Evolutionary conservation across 1,284 basidiomycete genomes (phyloP), one percentile per base, ranked within the genome.

Genomic region (Ceratobasidium sp.): DNA sequence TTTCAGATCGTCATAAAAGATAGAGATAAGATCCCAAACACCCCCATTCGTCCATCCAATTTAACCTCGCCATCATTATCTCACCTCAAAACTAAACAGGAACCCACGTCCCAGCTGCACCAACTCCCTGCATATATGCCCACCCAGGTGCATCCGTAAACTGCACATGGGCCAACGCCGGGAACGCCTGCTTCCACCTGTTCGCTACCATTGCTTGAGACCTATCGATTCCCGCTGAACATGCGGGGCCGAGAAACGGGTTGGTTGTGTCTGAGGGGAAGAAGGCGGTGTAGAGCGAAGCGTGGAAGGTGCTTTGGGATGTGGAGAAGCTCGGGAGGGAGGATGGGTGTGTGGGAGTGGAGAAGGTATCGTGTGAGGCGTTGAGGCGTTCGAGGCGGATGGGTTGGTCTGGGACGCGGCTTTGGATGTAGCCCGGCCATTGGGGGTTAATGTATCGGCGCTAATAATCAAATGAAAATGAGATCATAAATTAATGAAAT

Each of bases 391-490:
- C 56, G n/a, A 72, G 57, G 27, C 29, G 14, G 19, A 62, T 51
- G 1, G 57, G 69, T 22, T 29, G 24, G 44, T 56, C 33, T 19
- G 57, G 57, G 24, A 47, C 29, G 15, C 27, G 56, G 6, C 15
- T 36, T 53, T 53, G 41, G 4, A 72, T 31, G 22, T 60, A 57
- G 45, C 24, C 19, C 15, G 57, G 57, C 69, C 69, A 72, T 7
- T 60, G 27, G 19, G 69, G 69, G n/a, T 57, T 50, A 11, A 45
- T 60, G 47, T 72, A 72, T n/a, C 69, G 69, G 27, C 56, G 69
- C 69, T 72, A 27, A 44, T 4, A 51, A 24, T 19, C n/a, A 15
- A 5, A 5, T 1, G 4, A 24, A 56, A 33, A 27, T 59, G 5
- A 57, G 51, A 44, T 17, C 1, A 41, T 8, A 4, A 15, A 33